Evolutionary conservation across 2,329 filamentous ascomycete genomes (phyloP).

Genomic region (Amphichorda felina): DNA sequence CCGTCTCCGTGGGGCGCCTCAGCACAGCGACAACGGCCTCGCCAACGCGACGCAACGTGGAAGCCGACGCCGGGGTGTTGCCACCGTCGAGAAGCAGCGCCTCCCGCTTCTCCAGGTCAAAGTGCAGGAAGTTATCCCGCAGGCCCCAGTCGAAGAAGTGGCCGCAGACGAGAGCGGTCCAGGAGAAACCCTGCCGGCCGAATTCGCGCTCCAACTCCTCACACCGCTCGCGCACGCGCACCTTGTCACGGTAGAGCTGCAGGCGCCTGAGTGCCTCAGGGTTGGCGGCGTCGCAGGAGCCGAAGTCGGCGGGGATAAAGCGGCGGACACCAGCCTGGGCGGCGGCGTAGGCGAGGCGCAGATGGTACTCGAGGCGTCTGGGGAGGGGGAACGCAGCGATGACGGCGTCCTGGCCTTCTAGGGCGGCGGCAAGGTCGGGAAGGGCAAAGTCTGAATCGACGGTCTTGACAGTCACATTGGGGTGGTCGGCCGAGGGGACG

Average conservation of each 20-base stretch:
- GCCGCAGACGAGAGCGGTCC: constrained; percentile 32
- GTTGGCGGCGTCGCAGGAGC: constrained; percentile 21
- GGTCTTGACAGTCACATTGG: constrained; percentile 10
- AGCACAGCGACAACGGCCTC: constrained; percentile 37
- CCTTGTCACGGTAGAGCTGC: constrained; percentile 21
- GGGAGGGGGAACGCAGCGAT: constrained; percentile 25
- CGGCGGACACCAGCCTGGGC: constrained; percentile 46
- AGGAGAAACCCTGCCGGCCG: constrained; percentile 29
- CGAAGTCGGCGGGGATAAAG: constrained; percentile 51
- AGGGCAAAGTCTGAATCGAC: constrained; percentile 16
- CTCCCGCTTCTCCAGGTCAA: constrained; percentile 29
- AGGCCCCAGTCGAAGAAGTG: constrained; percentile 39
- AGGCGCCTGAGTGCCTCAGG: constrained; percentile 17
- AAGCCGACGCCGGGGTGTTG: constrained; percentile 31
- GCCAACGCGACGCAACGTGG: constrained; percentile 35
- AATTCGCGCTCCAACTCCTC: constrained; percentile 16
- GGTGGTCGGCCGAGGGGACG: constrained; percentile 12
- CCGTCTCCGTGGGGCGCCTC: constrained; percentile 33
- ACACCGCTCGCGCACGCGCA: constrained; percentile 16
- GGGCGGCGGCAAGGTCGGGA: constrained; percentile 28
- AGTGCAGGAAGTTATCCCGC: constrained; percentile 19
- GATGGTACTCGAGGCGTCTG: constrained; percentile 27
- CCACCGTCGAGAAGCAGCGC: constrained; percentile 40
- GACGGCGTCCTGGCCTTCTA: constrained; percentile 46
- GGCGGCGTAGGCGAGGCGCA: constrained; percentile 44